A percentile compares a stretch with the other conserved stretches of the same genome.
Evolutionary conservation across 192 early-diverging fungal species (phyloP).

Genomic region (Phlyctochytrium planicorne): DNA sequence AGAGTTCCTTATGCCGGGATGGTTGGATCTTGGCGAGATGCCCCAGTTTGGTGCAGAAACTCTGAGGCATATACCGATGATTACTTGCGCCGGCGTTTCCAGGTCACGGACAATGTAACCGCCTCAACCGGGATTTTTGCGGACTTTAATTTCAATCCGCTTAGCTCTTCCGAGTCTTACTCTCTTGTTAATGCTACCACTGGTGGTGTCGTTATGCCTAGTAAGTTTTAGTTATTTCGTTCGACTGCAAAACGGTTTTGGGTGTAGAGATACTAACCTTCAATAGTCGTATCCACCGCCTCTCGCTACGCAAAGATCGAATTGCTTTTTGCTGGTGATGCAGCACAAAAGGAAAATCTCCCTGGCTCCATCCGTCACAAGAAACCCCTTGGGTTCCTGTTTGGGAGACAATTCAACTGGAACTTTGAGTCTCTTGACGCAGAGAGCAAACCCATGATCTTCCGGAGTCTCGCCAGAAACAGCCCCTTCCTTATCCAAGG

Average conservation of each 20-base stretch:
- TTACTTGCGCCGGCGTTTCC: neutral
- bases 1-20: conserved; percentile 26
- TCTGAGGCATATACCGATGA: neutral
- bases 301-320: conserved; percentile 9
- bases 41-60: neutral
- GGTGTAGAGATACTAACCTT: neutral
- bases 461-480: neutral
- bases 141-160: neutral
- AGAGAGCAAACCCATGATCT: neutral
- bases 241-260: too few species aligned
- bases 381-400: neutral
- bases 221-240: too few species aligned
- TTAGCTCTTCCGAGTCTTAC: neutral
- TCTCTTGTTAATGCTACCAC: neutral
- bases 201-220: neutral
- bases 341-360: neutral
- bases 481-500: neutral
- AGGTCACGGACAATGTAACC: neutral
- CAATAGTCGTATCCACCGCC: neutral
- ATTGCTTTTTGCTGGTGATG: neutral
- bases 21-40: conserved; percentile 3
- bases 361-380: conserved; percentile 4
- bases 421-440: too few species aligned
- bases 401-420: too few species aligned
- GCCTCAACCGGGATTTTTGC: neutral